Evolutionary conservation across 257 asterid species (phyloP).

Genomic region (Petunia secreta): DNA sequence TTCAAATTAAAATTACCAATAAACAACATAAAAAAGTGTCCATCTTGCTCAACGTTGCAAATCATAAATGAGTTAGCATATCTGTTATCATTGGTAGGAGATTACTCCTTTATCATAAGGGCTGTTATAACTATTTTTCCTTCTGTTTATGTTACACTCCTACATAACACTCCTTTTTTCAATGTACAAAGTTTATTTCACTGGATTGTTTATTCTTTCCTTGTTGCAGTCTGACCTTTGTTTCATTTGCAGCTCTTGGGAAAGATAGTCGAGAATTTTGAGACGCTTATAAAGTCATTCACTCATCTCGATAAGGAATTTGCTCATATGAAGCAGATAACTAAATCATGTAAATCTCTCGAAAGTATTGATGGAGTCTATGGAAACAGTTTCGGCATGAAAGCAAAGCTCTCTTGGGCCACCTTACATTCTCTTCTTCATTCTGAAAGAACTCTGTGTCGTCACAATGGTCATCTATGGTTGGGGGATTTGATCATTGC

Average conservation of each 20-base stretch:
- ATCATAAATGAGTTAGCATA: neutral
- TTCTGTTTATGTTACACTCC: slow-evolving; percentile 2
- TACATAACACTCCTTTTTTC: slow-evolving; percentile 7
- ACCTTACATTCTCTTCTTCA: slow-evolving; percentile 98
- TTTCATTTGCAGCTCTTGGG: slow-evolving; percentile 74
- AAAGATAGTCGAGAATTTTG: slow-evolving; percentile 82
- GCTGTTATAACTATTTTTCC: slow-evolving; percentile 19
- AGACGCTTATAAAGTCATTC: slow-evolving; percentile 73
- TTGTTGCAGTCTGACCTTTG: slow-evolving; percentile 28
- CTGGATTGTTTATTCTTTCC: slow-evolving; percentile 21
- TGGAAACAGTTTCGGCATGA: slow-evolving; percentile 54
- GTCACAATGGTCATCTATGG: slow-evolving; percentile 97
- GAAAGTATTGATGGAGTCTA: slow-evolving; percentile 60
- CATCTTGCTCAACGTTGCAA: neutral
- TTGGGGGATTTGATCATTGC: slow-evolving; percentile 90
- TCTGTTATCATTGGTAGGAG: neutral
- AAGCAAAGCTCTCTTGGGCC: slow-evolving; percentile 81
- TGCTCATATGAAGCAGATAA: slow-evolving; percentile 67
- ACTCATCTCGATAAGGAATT: slow-evolving; percentile 91
- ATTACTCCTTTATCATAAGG: neutral
- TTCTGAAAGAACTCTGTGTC: slow-evolving; percentile 75
- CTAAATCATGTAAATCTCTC: slow-evolving; percentile 69
- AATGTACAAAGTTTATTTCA: neutral
- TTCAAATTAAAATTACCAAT: neutral
- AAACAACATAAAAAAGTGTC: no score